phyloP scores from a whole-genome alignment of 345 rosid species.

The Euclidium syriacum region DNA sequence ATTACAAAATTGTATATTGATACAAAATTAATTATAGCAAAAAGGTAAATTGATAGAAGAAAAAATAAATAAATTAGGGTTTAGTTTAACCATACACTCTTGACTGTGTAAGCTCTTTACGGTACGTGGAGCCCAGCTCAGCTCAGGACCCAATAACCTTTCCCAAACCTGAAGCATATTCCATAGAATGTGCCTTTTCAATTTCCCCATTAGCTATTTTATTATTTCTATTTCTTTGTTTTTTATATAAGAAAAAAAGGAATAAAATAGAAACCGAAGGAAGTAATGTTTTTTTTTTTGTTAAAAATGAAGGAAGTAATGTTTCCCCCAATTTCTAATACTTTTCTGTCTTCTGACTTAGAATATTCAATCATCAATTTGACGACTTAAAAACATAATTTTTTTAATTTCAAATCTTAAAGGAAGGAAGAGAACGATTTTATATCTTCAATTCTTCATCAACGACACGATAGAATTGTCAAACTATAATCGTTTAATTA shows the following conservation, averaged over 20 bases:
- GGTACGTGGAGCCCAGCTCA: constrained; percentile 43
- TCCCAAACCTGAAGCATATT: constrained; percentile 44
- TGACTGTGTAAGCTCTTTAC: not conserved
- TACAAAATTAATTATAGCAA: not conserved
- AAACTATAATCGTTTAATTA: not conserved
- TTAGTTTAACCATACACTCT: not conserved
- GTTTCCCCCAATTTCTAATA: not conserved
- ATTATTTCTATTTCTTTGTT: not conserved
- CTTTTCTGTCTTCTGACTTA: not conserved
- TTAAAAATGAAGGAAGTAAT: too few species aligned
- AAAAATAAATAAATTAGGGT: constrained; percentile 6
- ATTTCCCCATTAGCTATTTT: constrained; percentile 11
- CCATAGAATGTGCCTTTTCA: constrained; percentile 46
- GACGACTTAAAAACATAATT: too few species aligned
- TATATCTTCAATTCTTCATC: too few species aligned
- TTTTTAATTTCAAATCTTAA: not conserved
- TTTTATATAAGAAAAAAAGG: not conserved
- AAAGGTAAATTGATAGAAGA: not conserved
- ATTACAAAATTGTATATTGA: not conserved
- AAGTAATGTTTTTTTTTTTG: not conserved
- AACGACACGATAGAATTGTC: not conserved
- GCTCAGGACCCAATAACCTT: constrained; percentile 23
- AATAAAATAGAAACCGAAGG: not conserved
- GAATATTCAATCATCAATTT: too few species aligned
- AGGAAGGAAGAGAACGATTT: not conserved